Conservation (phyloP, 75 land plant species). For the Sequoiadendron giganteum region DNA sequence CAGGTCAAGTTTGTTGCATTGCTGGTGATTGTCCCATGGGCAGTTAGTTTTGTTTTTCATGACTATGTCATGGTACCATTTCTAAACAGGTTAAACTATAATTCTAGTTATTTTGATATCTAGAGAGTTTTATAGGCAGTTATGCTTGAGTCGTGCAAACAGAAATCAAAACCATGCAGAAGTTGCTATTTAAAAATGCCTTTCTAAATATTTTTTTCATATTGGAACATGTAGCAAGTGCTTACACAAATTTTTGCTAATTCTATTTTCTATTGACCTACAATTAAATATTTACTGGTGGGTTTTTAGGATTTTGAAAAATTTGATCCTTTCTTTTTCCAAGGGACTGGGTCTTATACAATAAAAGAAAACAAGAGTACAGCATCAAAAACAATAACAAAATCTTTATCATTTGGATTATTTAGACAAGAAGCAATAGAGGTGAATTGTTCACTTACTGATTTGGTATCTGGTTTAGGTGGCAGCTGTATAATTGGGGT, state of each 20-base stretch:
- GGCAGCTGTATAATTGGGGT: not conserved
- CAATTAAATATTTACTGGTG: not conserved
- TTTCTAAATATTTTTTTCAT: not conserved
- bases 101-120: not conserved
- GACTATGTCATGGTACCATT: conserved; percentile 96
- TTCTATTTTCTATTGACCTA: not conserved
- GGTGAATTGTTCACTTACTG: not conserved
- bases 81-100: conserved; percentile 63
- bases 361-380: not conserved
- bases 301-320: not conserved
- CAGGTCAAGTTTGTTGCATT: conserved; percentile 90
- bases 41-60: conserved; percentile 73
- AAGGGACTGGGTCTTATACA: not conserved
- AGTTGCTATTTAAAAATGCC: not conserved
- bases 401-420: not conserved
- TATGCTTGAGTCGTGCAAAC: not conserved
- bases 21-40: conserved; percentile 66
- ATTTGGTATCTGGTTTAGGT: not conserved
- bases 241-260: not conserved
- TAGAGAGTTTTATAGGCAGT: not conserved
- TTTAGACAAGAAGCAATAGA: not conserved
- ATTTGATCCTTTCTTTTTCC: not conserved
- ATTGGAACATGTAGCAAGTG: not conserved
- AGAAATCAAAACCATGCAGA: not conserved
- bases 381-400: no score